These are phyloP conservation scores for Ascoidea asiatica DNA, from an alignment of 805 yeast genomes.

Conservation along the genomic window DNA sequence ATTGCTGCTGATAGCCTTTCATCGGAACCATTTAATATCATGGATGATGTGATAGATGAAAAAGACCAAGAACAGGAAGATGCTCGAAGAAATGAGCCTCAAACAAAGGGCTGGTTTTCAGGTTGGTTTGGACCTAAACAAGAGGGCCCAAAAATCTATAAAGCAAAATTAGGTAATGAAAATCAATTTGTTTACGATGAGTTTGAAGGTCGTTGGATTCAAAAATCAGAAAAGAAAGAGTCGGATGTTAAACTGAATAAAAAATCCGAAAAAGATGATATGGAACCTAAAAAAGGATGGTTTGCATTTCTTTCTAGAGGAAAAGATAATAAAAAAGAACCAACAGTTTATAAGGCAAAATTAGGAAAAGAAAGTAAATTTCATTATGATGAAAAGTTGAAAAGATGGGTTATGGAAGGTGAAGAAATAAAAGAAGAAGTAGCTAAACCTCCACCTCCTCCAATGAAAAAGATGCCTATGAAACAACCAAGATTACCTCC, in stretches of 20 bases:
- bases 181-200: neutral
- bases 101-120: neutral
- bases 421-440: constrained; percentile 46
- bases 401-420: constrained; percentile 70
- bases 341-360: constrained; percentile 73
- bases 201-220: neutral
- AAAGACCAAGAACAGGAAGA: neutral
- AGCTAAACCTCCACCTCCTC: constrained; percentile 65
- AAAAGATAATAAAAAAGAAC: constrained; percentile 37
- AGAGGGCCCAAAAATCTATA: neutral
- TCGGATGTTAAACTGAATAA: neutral
- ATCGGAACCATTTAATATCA: too few relatives aligned
- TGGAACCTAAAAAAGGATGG: neutral
- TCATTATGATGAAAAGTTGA: constrained; percentile 68
- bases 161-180: neutral
- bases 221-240: neutral
- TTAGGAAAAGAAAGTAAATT: constrained; percentile 69
- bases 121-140: neutral
- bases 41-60: neutral
- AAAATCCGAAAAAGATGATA: neutral
- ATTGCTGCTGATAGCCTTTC: too few relatives aligned
- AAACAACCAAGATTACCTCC: too few relatives aligned
- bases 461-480: constrained; percentile 24
- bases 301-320: constrained; percentile 12
- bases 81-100: neutral